These are phyloP conservation scores for Diaporthe sp. DNA, from an alignment of 2,329 filamentous ascomycete species.

Conservation along the genomic window DNA sequence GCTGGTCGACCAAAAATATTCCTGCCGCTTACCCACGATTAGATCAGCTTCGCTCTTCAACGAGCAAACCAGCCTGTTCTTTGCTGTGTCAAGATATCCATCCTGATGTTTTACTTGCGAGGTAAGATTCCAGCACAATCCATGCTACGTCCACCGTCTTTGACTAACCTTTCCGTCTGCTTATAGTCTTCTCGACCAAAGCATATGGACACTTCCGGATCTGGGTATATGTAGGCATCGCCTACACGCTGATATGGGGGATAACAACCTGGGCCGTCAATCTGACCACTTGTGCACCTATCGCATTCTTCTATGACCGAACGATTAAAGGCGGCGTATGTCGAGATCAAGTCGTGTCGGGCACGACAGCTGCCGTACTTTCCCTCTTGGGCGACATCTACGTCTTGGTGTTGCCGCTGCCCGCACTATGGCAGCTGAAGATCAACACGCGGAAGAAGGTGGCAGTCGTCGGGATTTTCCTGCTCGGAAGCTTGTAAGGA, in stretches of 20 bases:
- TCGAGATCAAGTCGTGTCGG: slow-evolving; percentile 39
- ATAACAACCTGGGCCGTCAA: slow-evolving; percentile 40
- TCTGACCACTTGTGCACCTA: slow-evolving; percentile 40
- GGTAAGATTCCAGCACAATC: not conserved
- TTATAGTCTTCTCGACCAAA: slow-evolving; percentile 6
- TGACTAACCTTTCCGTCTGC: not conserved
- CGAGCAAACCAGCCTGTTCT: slow-evolving; percentile 39
- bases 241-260: slow-evolving; percentile 40
- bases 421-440: slow-evolving; percentile 26
- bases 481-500: slow-evolving; percentile 36
- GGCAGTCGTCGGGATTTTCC: slow-evolving; percentile 35
- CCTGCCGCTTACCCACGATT: not conserved
- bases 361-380: slow-evolving; percentile 39
- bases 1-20: not conserved
- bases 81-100: slow-evolving; percentile 41
- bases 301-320: slow-evolving; percentile 41
- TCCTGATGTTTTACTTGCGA: slow-evolving; percentile 43
- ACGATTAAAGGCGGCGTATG: slow-evolving; percentile 38
- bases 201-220: slow-evolving; percentile 39
- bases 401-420: slow-evolving; percentile 17
- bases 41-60: slow-evolving; percentile 41
- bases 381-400: slow-evolving; percentile 29
- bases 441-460: slow-evolving; percentile 35
- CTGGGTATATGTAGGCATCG: slow-evolving; percentile 39
- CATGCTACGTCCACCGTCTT: not conserved